Evolutionary conservation across 495 filamentous ascomycete genomes (phyloP).

Genomic region (Diplogelasinospora grovesii): DNA sequence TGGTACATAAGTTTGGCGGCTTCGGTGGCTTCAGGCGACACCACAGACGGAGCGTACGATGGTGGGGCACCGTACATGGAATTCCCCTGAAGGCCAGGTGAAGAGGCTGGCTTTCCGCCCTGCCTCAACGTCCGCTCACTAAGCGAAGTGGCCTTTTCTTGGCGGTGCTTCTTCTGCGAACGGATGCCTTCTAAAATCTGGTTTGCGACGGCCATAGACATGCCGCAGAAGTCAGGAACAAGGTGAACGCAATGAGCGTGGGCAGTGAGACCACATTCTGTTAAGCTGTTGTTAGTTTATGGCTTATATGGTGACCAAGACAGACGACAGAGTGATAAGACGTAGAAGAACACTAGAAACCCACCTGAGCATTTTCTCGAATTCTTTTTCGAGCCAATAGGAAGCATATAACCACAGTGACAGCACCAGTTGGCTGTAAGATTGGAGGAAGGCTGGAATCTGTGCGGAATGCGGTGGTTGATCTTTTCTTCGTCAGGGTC

Average conservation of each 20-base stretch:
- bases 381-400: constrained; percentile 83
- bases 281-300: constrained; percentile 19
- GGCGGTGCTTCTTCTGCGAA: constrained; percentile 48
- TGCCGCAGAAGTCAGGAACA: constrained; percentile 98
- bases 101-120: constrained; percentile 34
- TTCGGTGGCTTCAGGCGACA: constrained; percentile 43
- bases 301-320: background rate
- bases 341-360: background rate
- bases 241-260: constrained; percentile 90
- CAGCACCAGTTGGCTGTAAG: constrained; percentile 99
- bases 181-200: constrained; percentile 73
- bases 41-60: constrained; percentile 28
- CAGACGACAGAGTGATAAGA: too few relatives aligned
- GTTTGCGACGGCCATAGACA: constrained; percentile 97
- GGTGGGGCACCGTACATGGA: constrained; percentile 17
- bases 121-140: constrained; percentile 61
- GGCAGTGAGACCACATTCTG: constrained; percentile 87
- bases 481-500: constrained; percentile 99
- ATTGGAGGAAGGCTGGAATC: constrained; percentile 89
- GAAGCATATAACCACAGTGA: constrained; percentile 97
- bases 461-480: constrained; percentile 97
- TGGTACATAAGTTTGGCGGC: constrained; percentile 47
- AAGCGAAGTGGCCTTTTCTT: constrained; percentile 46
- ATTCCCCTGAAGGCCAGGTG: constrained; percentile 20
- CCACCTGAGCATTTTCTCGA: constrained; percentile 76